Evolutionary conservation across 148 eudicot genomes (phyloP), one percentile per base, ranked within the genome.

Genomic region (Rhododendron williamsianum): DNA sequence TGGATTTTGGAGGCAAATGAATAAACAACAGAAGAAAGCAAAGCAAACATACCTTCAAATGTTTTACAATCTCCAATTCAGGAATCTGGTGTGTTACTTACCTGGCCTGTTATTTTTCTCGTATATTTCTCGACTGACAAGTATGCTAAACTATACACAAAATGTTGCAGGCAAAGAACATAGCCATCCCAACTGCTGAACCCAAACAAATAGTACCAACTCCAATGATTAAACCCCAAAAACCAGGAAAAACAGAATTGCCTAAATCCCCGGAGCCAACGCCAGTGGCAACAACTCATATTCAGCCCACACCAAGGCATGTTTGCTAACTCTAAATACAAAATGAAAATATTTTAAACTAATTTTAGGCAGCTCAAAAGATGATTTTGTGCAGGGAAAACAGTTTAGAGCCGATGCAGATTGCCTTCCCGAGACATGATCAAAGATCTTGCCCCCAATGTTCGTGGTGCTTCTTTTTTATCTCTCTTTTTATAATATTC

Each of bases 31-130:
- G 86, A 97, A 94, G 87, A 91, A 92, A 83, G 98, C 98, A 23
- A 97, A 95, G 88, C 91, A 91, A 85, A 90, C 92, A 92, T 97
- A 97, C 60, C 60, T 95, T 46, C 90, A 97, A 78, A 88, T 97
- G 89, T 91, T 97, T 41, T 97, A 94, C 87, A 94, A 93, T 84
- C 96, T 93, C 38, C 92, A 90, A 67, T 92, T 91, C 91, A 94
- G 94, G 87, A 92, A 92, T 49, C 87, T 93, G 98, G 99, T 92
- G 85, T 48, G 92, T 77, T 67, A 33, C 41, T 51, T 52, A 4
- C 16, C 25, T 38, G 38, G 35, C 82, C n/a, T 30, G 35, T 56
- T 72, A 3, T 25, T 41, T 4, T 43, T 79, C 21, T 76, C 3
- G 9, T 58, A 51, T 33, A 63, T 35, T 23, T 46, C 65, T 52